Base-by-base conservation (phyloP, 2,329 filamentous ascomycete species). In the Arthrobotrys megalospora region DNA sequence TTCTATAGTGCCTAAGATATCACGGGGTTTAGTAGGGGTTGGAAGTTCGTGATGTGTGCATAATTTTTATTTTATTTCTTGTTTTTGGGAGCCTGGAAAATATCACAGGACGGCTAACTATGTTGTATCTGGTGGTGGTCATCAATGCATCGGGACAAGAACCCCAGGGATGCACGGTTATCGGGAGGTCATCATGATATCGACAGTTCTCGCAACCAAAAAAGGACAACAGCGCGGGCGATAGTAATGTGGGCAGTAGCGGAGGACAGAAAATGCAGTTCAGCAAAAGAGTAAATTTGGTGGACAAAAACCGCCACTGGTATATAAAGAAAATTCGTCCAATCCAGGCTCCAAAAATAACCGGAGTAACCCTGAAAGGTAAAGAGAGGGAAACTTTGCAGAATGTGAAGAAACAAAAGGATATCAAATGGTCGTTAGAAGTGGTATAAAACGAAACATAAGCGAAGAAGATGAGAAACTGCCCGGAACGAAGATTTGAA, bases 191-290 rank as follows among this genome's bases (percentile, higher is more conserved):
- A 64, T 78, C 75, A 78, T 78, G 45, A 78, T 78, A 72, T 72
- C 67, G 63, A 78, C 60, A 66, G 62, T 78, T 77, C 62, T 78
- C 75, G 75, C 75, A 78, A 79, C 76, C 65, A 79, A 79, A 79
- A 10, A 55, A 55, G 53, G 60, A 60, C 63, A 69, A 19, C 34
- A 60, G 36, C 10, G 55, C 55, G 19, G 55, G 1, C 36, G 28
- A 43, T 43, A 43, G 36, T 60, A 24, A 73, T 50, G 55, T 47
- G 47, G 62, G 58, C 43, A 66, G 48, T 21, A 50, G 52, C 55
- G 65, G 71, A 64, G 21, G 71, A 45, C 43, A 68, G n/a, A 19
- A 50, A 60, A 24, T 34, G 53, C 19, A 41, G 55, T 50, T 48
- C 12, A 28, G 16, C 34, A 58, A 32, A 5, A n/a, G 19, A 19